These are phyloP conservation scores for Macrolepiota fuliginosa DNA, from an alignment of 768 basidiomycete genomes.

Conservation along the genomic window DNA sequence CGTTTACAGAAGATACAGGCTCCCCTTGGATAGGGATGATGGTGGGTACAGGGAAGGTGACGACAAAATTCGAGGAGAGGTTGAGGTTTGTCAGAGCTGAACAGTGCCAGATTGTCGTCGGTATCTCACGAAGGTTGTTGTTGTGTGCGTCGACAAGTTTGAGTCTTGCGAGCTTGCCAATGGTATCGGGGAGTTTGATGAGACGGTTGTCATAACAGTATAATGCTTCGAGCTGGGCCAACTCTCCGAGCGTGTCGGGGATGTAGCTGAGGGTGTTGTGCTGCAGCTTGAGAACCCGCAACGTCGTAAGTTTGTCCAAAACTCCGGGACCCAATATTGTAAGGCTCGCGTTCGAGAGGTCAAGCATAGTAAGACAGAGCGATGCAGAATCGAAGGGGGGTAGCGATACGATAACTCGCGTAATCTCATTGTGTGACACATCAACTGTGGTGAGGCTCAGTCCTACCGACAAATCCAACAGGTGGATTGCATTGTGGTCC, in stretches of 20 bases:
- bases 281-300: conserved; percentile 72
- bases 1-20: not conserved
- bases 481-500: conserved; percentile 81
- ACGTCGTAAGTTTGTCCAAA: conserved; percentile 68
- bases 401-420: conserved; percentile 62
- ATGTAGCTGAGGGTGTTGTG: conserved; percentile 84
- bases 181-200: conserved; percentile 66
- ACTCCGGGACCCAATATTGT: conserved; percentile 77
- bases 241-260: conserved; percentile 79
- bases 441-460: conserved; percentile 63
- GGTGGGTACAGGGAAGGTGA: conserved; percentile 1
- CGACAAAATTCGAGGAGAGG: conserved; percentile 83
- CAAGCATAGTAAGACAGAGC: conserved; percentile 33
- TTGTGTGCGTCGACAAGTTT: conserved; percentile 84
- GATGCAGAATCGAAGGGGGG: conserved; percentile 41
- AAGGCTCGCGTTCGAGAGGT: conserved; percentile 30
- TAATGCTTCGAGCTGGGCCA: conserved; percentile 66
- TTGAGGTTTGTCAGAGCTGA: conserved; percentile 71
- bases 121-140: conserved; percentile 80
- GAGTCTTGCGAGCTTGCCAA: conserved; percentile 75
- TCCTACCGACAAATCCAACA: conserved; percentile 76
- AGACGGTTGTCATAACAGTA: conserved; percentile 93
- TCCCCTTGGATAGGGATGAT: conserved; percentile 2
- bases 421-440: conserved; percentile 88
- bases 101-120: conserved; percentile 82